Conservation (phyloP, 2,329 filamentous ascomycete species). For the Fusarium coicis region DNA sequence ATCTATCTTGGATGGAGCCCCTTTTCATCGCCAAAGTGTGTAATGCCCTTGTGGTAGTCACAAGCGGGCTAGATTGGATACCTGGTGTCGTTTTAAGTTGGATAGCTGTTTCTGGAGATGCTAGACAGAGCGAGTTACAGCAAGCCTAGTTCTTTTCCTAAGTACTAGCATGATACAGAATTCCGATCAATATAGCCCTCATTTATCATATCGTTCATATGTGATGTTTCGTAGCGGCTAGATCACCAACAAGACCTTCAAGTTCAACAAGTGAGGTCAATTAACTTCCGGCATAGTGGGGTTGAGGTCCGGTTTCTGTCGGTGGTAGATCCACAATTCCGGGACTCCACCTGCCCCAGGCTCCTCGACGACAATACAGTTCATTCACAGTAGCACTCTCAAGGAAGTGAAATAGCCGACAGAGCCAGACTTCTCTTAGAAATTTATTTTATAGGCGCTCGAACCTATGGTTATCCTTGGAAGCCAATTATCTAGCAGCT, state of each 20-base stretch:
- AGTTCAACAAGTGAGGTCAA: neutral
- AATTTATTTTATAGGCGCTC: too few relatives aligned
- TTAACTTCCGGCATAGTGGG: neutral
- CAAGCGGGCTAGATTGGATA: neutral
- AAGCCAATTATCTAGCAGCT: too few relatives aligned
- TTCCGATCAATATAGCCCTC: rapidly evolving
- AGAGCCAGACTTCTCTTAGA: too few relatives aligned
- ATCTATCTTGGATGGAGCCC: rapidly evolving
- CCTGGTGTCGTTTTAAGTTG: rapidly evolving
- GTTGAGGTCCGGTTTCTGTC: neutral
- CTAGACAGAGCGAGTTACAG: neutral
- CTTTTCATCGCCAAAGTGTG: rapidly evolving
- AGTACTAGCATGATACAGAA: rapidly evolving
- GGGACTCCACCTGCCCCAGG: neutral
- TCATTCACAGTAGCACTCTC: too few relatives aligned
- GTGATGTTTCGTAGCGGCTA: rapidly evolving
- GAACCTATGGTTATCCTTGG: too few relatives aligned
- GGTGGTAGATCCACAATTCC: neutral
- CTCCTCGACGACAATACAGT: too few relatives aligned
- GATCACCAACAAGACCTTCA: rapidly evolving
- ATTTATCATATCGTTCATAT: rapidly evolving
- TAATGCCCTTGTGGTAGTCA: rapidly evolving
- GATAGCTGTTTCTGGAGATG: neutral
- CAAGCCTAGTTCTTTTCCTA: too few relatives aligned
- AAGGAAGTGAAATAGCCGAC: too few relatives aligned